Conservation (phyloP, 2,329 filamentous ascomycete genomes). For the Leptodontidium sp. region DNA sequence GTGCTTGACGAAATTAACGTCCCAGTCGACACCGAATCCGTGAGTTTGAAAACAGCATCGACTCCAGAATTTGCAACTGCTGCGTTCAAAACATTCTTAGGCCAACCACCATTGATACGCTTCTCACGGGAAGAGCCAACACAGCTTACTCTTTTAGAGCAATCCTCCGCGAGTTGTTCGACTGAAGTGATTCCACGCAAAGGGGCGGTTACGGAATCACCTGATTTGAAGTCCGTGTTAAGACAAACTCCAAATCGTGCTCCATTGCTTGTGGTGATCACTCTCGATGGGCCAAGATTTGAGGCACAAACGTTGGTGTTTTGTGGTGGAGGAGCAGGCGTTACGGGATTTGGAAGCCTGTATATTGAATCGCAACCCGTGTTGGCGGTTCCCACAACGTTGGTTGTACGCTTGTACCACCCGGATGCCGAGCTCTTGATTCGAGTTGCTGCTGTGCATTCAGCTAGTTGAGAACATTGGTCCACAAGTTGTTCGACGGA, state of each 20-base stretch:
- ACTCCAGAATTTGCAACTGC: conserved; percentile 3
- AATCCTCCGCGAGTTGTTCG: conserved; percentile 6
- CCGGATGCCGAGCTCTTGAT: not conserved
- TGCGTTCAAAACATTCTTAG: not conserved
- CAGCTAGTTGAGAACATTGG: conserved; percentile 9
- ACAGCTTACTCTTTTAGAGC: not conserved
- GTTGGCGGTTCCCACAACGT: not conserved
- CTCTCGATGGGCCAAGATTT: conserved; percentile 1
- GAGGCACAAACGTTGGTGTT: conserved; percentile 7
- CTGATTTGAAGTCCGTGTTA: conserved; percentile 6
- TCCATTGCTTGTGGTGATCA: conserved; percentile 10
- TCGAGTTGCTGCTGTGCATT: conserved; percentile 5
- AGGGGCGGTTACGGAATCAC: not conserved
- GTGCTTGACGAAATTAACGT: not conserved
- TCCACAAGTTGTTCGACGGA: not conserved
- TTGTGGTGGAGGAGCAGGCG: conserved; percentile 2
- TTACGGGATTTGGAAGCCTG: not conserved
- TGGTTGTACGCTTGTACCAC: not conserved
- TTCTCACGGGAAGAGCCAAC: not conserved
- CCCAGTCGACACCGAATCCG: not conserved
- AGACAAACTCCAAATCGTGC: conserved; percentile 10
- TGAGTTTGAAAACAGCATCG: conserved; percentile 1
- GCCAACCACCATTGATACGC: conserved; percentile 9
- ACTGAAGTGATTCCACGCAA: not conserved
- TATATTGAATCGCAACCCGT: conserved; percentile 4